Conservation (phyloP, 768 basidiomycete species). For the Cubamyces sp. region DNA sequence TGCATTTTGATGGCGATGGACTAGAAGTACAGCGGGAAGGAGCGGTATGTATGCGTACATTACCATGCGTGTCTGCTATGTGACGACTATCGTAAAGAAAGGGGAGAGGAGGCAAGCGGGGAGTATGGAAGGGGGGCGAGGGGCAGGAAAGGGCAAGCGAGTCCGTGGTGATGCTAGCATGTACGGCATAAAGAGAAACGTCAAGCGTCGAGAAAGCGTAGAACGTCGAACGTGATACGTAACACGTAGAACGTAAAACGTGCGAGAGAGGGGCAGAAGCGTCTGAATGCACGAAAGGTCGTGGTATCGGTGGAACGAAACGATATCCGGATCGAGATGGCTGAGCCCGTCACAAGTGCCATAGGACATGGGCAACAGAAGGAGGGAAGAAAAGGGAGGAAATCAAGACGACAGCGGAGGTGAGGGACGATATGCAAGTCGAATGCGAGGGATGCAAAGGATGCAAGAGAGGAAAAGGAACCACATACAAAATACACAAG, state of each 20-base stretch:
- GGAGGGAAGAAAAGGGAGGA: not conserved
- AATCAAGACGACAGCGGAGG: not conserved
- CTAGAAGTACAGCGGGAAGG: conserved; percentile 21
- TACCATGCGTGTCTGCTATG: conserved; percentile 14
- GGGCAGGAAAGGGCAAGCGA: not conserved
- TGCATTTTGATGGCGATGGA: conserved; percentile 2
- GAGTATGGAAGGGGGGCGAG: not conserved
- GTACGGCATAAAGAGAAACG: conserved; percentile 16
- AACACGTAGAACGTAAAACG: too few relatives aligned
- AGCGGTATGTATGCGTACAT: conserved; percentile 24
- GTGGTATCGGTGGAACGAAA: not conserved
- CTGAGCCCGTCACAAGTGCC: not conserved
- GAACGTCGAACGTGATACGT: too few relatives aligned
- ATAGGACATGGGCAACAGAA: too few relatives aligned
- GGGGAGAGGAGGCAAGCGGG: not conserved
- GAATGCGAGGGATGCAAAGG: too few relatives aligned
- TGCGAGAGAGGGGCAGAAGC: not conserved
- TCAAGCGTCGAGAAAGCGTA: conserved; percentile 4
- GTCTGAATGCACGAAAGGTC: too few relatives aligned
- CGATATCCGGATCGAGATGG: not conserved
- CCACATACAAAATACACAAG: not conserved
- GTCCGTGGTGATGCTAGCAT: conserved; percentile 14
- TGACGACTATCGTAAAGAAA: conserved; percentile 12
- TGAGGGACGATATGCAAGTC: not conserved
- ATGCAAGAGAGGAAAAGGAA: not conserved